A percentile compares a stretch with the other conserved stretches of the same genome.
These are phyloP conservation scores for Fistulinella prunicolor DNA, from an alignment of 768 basidiomycete genomes.

Conservation along the genomic window DNA sequence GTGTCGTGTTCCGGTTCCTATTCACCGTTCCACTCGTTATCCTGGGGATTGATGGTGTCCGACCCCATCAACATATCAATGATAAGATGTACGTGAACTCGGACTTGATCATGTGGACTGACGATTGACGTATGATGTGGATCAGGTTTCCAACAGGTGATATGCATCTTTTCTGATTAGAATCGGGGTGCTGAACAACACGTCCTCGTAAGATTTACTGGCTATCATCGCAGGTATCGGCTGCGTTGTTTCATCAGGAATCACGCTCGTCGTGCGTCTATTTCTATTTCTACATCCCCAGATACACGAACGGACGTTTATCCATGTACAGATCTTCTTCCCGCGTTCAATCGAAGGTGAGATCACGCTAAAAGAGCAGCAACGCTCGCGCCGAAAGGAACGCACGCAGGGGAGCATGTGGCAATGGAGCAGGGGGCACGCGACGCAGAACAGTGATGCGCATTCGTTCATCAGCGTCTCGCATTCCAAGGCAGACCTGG, in stretches of 20 bases:
- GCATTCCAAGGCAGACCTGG: constrained; percentile 1
- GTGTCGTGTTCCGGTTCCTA: constrained; percentile 69
- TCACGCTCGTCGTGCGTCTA: constrained; percentile 62
- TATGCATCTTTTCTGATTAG: not conserved
- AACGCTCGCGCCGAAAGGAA: constrained; percentile 20
- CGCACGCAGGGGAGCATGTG: constrained; percentile 16
- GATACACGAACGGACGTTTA: not conserved
- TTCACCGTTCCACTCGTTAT: constrained; percentile 65
- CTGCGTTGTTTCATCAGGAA: constrained; percentile 61
- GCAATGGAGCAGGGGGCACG: not conserved
- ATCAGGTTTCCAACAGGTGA: constrained; percentile 29
- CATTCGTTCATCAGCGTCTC: constrained; percentile 15
- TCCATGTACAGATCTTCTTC: constrained; percentile 65
- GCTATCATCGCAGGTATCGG: constrained; percentile 58
- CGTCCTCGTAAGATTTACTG: constrained; percentile 49
- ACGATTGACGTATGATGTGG: not conserved
- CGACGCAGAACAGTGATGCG: not conserved
- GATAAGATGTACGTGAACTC: constrained; percentile 43
- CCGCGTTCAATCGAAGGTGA: constrained; percentile 72
- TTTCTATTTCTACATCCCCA: not conserved
- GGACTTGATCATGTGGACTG: not conserved
- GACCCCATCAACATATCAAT: constrained; percentile 62
- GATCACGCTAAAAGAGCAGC: constrained; percentile 50
- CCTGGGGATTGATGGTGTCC: constrained; percentile 66
- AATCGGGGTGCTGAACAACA: not conserved